These are phyloP conservation scores for Wickerhamomyces subpelliculosus DNA, from an alignment of 805 yeast genomes.

Conservation along the genomic window DNA sequence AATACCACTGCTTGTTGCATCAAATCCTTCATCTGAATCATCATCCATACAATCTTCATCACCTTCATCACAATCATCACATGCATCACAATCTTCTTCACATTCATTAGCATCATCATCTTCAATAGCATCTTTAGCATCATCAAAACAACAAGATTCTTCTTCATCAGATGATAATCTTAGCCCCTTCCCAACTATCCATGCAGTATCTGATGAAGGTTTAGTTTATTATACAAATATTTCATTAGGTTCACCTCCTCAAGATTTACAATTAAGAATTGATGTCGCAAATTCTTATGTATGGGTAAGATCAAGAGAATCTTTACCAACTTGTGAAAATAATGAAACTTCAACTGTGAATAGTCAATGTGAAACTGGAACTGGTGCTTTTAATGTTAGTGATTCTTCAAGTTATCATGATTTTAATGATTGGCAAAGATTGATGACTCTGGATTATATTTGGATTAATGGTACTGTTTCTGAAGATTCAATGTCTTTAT, in stretches of 20 bases:
- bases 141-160: background rate
- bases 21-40: background rate
- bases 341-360: conserved; percentile 2
- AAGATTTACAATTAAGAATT: conserved; percentile 23
- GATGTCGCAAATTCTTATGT: conserved; percentile 33
- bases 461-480: conserved; percentile 13
- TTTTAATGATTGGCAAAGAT: background rate
- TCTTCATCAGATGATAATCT: background rate
- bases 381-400: conserved; percentile 9
- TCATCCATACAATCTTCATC: no score
- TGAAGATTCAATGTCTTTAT: conserved; percentile 2
- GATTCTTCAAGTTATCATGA: conserved; percentile 4
- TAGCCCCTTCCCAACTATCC: conserved; percentile 8
- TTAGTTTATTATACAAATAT: conserved; percentile 25
- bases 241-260: conserved; percentile 26
- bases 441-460: conserved; percentile 10
- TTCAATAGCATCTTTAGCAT: background rate
- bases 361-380: conserved; percentile 5
- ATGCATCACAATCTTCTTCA: no score
- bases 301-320: conserved; percentile 26
- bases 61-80: background rate
- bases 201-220: conserved; percentile 2
- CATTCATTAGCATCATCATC: background rate
- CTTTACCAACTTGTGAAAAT: no score
- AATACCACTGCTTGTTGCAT: no score